Evolutionary conservation across 1,139 yeast genomes (phyloP).

Genomic region (Hyphopichia khmerensis): DNA sequence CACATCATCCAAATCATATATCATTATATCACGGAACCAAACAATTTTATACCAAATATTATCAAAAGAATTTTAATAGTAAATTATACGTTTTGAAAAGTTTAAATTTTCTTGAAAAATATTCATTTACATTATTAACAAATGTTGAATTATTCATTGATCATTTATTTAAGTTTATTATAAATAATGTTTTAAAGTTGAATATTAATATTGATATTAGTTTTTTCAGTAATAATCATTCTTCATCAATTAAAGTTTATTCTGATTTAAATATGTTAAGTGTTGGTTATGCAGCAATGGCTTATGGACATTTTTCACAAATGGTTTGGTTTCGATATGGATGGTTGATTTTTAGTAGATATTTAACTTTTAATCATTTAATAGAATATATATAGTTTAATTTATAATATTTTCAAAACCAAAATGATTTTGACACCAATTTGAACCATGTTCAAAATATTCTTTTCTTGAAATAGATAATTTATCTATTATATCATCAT

Average conservation of each 20-base stretch:
- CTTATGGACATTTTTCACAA: conserved; percentile 80
- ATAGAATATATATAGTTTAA: conserved; percentile 18
- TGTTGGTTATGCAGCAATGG: conserved; percentile 71
- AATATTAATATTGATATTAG: conserved; percentile 43
- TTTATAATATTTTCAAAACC: conserved; percentile 50
- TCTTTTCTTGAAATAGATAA: conserved; percentile 72
- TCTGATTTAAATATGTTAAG: conserved; percentile 60
- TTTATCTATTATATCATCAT: conserved; percentile 50
- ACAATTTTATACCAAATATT: conserved; percentile 30
- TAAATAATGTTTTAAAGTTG: conserved; percentile 33
- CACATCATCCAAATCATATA: conserved; percentile 82
- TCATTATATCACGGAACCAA: conserved; percentile 60
- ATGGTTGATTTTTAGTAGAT: conserved; percentile 78
- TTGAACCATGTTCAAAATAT: conserved; percentile 82
- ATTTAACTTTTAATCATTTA: conserved; percentile 73
- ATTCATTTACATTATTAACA: conserved; percentile 50
- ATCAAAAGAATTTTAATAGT: conserved; percentile 8
- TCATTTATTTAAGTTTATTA: conserved; percentile 28
- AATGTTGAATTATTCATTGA: conserved; percentile 43
- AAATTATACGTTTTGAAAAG: conserved; percentile 42
- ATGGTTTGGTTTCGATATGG: conserved; percentile 96
- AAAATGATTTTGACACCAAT: conserved; percentile 75
- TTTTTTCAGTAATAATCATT: conserved; percentile 29
- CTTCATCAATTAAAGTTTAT: conserved; percentile 39
- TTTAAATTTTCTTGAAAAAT: conserved; percentile 49